These are phyloP conservation scores for Chlorella vulgaris DNA, from an alignment of 139 green algal species.

Conservation along the genomic window DNA sequence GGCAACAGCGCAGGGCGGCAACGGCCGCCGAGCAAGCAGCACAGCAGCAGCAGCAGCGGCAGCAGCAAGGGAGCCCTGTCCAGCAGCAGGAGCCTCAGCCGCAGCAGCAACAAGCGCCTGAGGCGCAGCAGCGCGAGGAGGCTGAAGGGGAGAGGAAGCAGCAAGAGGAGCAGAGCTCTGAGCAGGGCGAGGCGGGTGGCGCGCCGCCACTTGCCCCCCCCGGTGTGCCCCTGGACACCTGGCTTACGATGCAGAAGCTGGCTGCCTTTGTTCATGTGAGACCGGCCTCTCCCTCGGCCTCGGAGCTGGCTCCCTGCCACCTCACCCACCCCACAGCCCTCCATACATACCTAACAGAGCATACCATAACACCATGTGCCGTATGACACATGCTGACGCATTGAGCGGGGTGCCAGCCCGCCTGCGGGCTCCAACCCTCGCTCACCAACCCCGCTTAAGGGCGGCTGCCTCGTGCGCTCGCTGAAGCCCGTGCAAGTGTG, in stretches of 20 bases:
- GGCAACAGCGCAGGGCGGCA: background rate
- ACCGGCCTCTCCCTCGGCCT: background rate
- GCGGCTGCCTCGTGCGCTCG: too few relatives aligned
- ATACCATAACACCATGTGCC: too few relatives aligned
- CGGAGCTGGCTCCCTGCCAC: too few relatives aligned
- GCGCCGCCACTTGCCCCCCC: background rate
- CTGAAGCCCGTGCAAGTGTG: too few relatives aligned
- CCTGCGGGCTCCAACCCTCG: too few relatives aligned
- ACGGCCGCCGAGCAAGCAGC: background rate
- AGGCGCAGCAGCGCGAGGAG: background rate
- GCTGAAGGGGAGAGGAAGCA: background rate
- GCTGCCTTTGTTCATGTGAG: conserved; percentile 53
- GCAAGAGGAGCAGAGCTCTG: conserved; percentile 11
- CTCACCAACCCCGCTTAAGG: too few relatives aligned
- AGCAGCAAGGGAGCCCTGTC: background rate
- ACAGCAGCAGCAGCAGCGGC: background rate
- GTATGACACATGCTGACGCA: too few relatives aligned
- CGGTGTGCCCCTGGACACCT: background rate
- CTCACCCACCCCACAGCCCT: too few relatives aligned
- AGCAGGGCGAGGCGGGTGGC: background rate
- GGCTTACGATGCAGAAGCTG: conserved; percentile 58
- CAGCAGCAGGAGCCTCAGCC: background rate
- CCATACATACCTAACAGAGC: too few relatives aligned
- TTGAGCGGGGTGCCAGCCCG: too few relatives aligned
- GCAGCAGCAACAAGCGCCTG: background rate